Percentiles rank a stretch among this genome's conserved stretches.
Conservation (phyloP, 2,329 filamentous ascomycete species). For the Claviceps paspali region DNA sequence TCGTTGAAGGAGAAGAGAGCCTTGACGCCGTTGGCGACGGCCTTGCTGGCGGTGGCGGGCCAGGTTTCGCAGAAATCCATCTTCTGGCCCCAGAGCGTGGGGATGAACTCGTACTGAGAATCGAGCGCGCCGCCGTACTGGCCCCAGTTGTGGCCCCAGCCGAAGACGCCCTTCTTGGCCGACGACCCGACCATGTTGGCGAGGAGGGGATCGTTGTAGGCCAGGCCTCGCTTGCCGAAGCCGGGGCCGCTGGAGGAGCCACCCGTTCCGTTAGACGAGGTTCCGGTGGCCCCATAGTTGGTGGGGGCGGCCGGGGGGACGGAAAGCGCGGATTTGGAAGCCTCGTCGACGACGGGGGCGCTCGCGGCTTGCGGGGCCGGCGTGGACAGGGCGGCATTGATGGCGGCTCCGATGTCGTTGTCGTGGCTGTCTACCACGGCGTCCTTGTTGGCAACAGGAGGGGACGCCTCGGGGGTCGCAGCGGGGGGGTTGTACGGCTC, state of each 20-base stretch:
- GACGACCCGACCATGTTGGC: constrained; percentile 31
- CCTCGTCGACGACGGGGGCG: too few relatives aligned
- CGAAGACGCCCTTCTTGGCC: constrained; percentile 23
- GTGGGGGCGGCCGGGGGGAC: too few relatives aligned
- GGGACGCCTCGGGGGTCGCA: too few relatives aligned
- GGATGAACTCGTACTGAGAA: constrained; percentile 40
- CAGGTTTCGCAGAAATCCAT: constrained; percentile 29
- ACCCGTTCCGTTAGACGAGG: too few relatives aligned
- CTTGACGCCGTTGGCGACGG: constrained; percentile 37
- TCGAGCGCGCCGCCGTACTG: constrained; percentile 26
- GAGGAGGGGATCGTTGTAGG: constrained; percentile 46
- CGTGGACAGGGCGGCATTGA: too few relatives aligned
- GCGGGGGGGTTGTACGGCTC: too few relatives aligned
- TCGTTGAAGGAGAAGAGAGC: constrained; percentile 58
- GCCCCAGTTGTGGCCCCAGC: constrained; percentile 59
- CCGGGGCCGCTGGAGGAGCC: constrained; percentile 5
- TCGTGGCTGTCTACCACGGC: too few relatives aligned
- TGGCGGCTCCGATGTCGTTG: too few relatives aligned
- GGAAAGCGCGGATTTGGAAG: too few relatives aligned
- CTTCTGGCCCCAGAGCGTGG: constrained; percentile 45
- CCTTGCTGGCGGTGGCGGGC: constrained; percentile 31
- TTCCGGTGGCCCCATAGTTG: too few relatives aligned
- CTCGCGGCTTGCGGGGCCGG: too few relatives aligned
- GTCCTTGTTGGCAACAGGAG: too few relatives aligned
- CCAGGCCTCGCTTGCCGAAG: constrained; percentile 46